phyloP scores from a whole-genome alignment of 371 early-diverging fungal genomes.

The Basidiobolus meristosporus region DNA sequence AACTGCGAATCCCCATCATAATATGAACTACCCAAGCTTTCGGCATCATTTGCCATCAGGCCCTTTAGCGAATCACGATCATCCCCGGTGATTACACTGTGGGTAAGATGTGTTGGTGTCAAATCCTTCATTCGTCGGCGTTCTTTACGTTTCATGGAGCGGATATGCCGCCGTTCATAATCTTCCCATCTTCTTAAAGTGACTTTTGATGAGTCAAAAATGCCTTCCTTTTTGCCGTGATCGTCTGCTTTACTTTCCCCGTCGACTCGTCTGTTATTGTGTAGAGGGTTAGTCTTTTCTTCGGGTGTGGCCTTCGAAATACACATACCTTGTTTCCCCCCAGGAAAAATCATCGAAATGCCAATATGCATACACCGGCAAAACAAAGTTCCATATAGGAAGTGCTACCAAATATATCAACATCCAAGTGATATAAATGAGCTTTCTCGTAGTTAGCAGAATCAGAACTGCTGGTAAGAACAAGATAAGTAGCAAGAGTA shows the following conservation, averaged over 20 bases:
- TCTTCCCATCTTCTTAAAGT: slow-evolving; percentile 74
- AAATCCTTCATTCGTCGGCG: too few species aligned
- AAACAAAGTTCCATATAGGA: slow-evolving; percentile 88
- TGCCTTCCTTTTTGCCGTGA: slow-evolving; percentile 53
- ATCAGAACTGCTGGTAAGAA: slow-evolving; percentile 79
- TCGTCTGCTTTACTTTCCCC: slow-evolving; percentile 67
- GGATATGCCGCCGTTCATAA: slow-evolving; percentile 62
- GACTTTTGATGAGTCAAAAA: slow-evolving; percentile 48
- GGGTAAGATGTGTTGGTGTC: too few species aligned
- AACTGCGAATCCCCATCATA: too few species aligned
- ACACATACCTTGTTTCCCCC: slow-evolving; percentile 90
- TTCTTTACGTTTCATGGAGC: too few species aligned
- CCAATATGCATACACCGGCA: slow-evolving; percentile 96
- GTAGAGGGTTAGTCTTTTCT: too few species aligned
- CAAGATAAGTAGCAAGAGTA: slow-evolving; percentile 42
- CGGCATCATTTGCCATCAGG: too few species aligned
- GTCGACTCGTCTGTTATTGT: too few species aligned
- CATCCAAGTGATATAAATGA: slow-evolving; percentile 83
- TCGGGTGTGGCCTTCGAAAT: too few species aligned
- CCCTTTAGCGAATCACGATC: too few species aligned
- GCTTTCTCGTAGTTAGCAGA: slow-evolving; percentile 72
- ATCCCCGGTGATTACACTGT: too few species aligned
- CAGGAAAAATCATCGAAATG: slow-evolving; percentile 98
- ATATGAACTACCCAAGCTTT: too few species aligned
- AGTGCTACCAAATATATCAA: slow-evolving; percentile 69